Base-by-base conservation (phyloP, 2,329 filamentous ascomycete species). In the Colletotrichum camelliae region DNA sequence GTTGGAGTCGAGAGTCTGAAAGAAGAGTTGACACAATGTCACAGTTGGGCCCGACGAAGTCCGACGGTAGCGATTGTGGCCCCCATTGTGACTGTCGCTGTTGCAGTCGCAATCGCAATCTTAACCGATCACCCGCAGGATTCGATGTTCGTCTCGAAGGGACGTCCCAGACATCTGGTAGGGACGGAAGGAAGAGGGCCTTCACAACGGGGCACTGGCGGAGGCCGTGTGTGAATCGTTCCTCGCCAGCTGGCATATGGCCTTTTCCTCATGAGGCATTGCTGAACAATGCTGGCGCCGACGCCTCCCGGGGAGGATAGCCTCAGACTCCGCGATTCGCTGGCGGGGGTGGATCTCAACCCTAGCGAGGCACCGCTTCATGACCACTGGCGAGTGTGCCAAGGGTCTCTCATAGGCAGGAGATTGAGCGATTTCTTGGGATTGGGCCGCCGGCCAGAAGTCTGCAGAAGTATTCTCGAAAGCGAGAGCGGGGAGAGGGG, bases 361-460 rank as follows among this genome's bases (percentile, higher is more conserved):
- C 64, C 72, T 62, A 64, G 31, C 29, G 69, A 71, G 74, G 76
- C 70, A 76, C 72, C 75, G 73, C 70, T 48, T 52, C 43, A 69
- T 52, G 67, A 57, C 52, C 67, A 52, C 39, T 65, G 27, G 33
- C 57, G 58, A 74, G 33, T 69, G 35, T 58, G 65, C 76, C 31
- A 58, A 70, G 61, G 77, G 78, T 80, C 81, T 82, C 79, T 82
- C 80, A 82, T 77, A 81, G 77, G 74, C 76, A 78, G 39, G 73
- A 81, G 80, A 81, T 80, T 79, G 81, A 67, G 71, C 77, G 80
- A 80, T 80, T 76, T 79, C 72, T 68, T 78, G 67, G 80, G 75
- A 83, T 82, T 83, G 82, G 82, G 76, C 75, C 24, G 77, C 57
- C 37, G 27, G 35, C 43, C 43, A 52, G 43, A 52, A 52, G 43